phyloP scores from a whole-genome alignment of 73 alveolate species.

The Paramecium biaurelia region DNA sequence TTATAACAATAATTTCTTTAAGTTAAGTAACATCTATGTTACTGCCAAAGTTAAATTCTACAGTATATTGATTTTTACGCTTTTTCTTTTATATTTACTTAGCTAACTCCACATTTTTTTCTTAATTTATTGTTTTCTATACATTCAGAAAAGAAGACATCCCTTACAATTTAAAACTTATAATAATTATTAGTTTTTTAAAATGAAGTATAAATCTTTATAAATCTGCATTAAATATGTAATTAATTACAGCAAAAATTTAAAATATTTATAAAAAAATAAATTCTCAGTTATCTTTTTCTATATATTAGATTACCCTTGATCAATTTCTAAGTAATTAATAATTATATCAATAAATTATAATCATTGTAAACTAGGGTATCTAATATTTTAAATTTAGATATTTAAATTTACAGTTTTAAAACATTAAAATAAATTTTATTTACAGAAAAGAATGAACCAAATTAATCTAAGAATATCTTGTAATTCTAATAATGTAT shows the following conservation, averaged over 20 bases:
- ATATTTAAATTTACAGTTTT: background rate
- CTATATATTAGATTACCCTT: background rate
- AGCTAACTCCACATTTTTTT: background rate
- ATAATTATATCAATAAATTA: no score
- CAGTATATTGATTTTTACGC: conserved; percentile 11
- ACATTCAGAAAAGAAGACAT: background rate
- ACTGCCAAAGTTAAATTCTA: conserved; percentile 26
- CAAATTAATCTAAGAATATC: background rate
- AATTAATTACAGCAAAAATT: background rate
- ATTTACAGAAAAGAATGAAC: background rate
- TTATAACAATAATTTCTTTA: background rate
- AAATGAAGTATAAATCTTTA: background rate
- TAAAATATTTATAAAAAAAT: background rate
- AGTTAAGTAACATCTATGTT: background rate
- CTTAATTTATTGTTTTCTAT: background rate
- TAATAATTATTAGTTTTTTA: background rate
- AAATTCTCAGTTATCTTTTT: background rate
- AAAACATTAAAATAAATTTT: background rate
- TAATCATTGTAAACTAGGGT: background rate
- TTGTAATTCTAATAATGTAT: background rate
- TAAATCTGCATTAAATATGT: background rate
- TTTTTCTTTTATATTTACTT: background rate
- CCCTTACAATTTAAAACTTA: background rate
- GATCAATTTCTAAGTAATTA: background rate
- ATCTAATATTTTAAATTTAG: background rate